These are phyloP conservation scores for Nissolia schottii DNA, from an alignment of 306 rosid species.

Conservation along the genomic window DNA sequence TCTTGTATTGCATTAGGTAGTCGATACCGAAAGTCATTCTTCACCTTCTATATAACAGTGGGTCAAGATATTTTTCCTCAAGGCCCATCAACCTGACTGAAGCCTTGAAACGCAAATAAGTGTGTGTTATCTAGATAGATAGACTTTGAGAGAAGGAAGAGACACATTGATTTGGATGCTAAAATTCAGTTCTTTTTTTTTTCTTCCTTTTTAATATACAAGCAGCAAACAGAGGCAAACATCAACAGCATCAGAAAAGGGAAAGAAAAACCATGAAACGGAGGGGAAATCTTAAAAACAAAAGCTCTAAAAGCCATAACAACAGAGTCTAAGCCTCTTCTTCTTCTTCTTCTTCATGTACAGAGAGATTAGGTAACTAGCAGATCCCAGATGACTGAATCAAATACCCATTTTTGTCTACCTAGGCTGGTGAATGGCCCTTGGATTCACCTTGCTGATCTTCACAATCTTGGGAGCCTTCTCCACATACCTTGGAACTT, in stretches of 20 bases:
- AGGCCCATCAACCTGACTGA: too few species aligned
- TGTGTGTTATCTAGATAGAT: too few species aligned
- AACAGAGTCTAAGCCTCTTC: background rate
- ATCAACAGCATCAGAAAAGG: background rate
- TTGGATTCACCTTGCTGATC: slow-evolving; percentile 65
- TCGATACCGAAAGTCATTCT: too few species aligned
- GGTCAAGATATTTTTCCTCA: too few species aligned
- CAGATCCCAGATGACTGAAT: background rate
- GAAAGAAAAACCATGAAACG: background rate
- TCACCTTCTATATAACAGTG: too few species aligned
- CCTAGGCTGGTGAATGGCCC: slow-evolving; percentile 85
- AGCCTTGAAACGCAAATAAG: too few species aligned
- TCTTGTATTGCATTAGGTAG: too few species aligned
- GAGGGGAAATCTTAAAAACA: background rate
- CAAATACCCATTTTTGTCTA: slow-evolving; percentile 25
- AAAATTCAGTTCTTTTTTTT: too few species aligned
- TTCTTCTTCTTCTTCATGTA: slow-evolving; percentile 1
- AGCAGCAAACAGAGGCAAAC: background rate
- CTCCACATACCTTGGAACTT: slow-evolving; percentile 49
- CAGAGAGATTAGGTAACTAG: background rate
- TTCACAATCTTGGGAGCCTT: slow-evolving; percentile 66
- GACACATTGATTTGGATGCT: background rate
- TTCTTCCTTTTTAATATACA: too few species aligned
- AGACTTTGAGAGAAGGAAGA: background rate
- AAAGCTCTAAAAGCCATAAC: background rate